Evolutionary conservation across 495 filamentous ascomycete species (phyloP).

Genomic region (Wilcoxina mikolae): DNA sequence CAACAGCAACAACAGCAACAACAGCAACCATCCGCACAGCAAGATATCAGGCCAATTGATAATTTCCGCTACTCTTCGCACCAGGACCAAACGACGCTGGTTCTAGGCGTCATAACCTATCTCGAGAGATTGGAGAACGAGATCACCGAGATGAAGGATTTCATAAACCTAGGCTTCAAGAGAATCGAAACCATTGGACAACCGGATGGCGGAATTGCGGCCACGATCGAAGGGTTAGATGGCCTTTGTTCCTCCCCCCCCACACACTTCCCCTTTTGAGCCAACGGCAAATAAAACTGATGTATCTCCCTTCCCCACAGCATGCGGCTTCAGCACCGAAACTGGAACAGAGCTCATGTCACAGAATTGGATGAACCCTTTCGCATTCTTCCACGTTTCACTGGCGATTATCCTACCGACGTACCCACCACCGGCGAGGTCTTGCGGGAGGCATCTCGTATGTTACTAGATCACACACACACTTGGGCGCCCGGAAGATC

Average conservation of each 20-base stretch:
- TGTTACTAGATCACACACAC: not conserved
- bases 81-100: constrained; percentile 24
- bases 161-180: constrained; percentile 20
- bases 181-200: constrained; percentile 14
- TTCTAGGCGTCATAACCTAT: constrained; percentile 22
- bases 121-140: constrained; percentile 18
- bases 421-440: constrained; percentile 14
- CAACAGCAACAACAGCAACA: not conserved
- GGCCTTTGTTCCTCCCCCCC: not conserved
- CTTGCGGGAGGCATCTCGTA: constrained; percentile 16
- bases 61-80: constrained; percentile 14
- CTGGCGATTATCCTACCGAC: constrained; percentile 16
- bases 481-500: not conserved
- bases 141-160: constrained; percentile 19
- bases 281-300: not conserved
- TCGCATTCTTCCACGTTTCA: constrained; percentile 11
- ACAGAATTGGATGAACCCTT: constrained; percentile 24
- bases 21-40: not conserved
- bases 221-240: constrained; percentile 16
- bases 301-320: not conserved
- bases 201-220: constrained; percentile 9
- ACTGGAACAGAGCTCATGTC: constrained; percentile 15
- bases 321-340: constrained; percentile 17
- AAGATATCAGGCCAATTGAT: constrained; percentile 1
- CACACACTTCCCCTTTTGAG: not conserved